phyloP scores from a whole-genome alignment of 2,329 filamentous ascomycete genomes.

The Phialemoniopsis sp. region DNA sequence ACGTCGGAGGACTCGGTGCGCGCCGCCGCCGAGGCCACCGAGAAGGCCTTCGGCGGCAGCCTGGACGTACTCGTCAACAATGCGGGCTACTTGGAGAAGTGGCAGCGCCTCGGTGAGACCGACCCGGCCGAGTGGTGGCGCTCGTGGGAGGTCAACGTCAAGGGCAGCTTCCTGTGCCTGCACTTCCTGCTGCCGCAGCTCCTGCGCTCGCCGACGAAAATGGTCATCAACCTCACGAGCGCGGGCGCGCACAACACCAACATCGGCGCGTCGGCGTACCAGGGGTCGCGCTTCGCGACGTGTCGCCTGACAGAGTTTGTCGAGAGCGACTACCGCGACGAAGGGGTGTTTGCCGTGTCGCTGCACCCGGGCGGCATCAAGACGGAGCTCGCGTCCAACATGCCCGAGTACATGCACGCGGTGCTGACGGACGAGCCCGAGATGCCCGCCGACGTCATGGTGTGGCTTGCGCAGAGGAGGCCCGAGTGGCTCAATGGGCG shows the following conservation, averaged over 20 bases:
- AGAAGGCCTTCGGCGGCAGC: slow-evolving; percentile 20
- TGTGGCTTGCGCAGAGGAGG: slow-evolving; percentile 13
- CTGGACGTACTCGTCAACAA: slow-evolving; percentile 35
- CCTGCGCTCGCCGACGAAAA: slow-evolving; percentile 23
- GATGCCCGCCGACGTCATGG: slow-evolving; percentile 14
- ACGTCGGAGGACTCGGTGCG: slow-evolving; percentile 25
- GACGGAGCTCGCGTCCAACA: slow-evolving; percentile 33
- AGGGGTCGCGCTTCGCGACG: slow-evolving; percentile 38
- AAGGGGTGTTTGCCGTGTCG: slow-evolving; percentile 33
- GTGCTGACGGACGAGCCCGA: slow-evolving; percentile 13
- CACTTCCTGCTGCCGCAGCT: slow-evolving; percentile 45
- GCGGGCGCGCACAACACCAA: slow-evolving; percentile 26
- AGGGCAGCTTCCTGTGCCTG: slow-evolving; percentile 39
- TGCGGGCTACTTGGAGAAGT: slow-evolving; percentile 18
- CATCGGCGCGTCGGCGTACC: slow-evolving; percentile 36
- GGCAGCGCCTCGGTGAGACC: slow-evolving; percentile 22
- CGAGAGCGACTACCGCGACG: slow-evolving; percentile 32
- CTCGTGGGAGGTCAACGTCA: slow-evolving; percentile 46
- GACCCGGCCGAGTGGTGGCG: slow-evolving; percentile 38
- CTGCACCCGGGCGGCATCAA: slow-evolving; percentile 40
- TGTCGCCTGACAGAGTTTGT: slow-evolving; percentile 39
- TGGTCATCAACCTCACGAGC: slow-evolving; percentile 34
- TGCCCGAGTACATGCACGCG: slow-evolving; percentile 19
- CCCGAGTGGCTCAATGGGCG: slow-evolving; percentile 14
- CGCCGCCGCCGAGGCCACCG: slow-evolving; percentile 23